Conservation (phyloP, 495 filamentous ascomycete genomes). For the Penicillium paxilli region DNA sequence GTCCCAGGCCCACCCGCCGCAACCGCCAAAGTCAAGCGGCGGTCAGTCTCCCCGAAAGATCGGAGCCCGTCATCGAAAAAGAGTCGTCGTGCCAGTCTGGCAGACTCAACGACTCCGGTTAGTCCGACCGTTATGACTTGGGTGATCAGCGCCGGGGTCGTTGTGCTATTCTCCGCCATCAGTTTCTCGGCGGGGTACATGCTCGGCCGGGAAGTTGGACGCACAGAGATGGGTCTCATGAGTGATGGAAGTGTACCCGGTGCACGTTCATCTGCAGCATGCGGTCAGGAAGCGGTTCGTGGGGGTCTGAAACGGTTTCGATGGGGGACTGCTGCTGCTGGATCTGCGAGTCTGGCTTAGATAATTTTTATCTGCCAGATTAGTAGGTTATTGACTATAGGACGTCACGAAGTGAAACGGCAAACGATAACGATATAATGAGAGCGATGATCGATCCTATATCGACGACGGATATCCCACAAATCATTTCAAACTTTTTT, state of each 20-base stretch:
- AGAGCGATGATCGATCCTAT: background rate
- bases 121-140: conserved; percentile 82
- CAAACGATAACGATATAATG: conserved; percentile 2
- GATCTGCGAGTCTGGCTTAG: conserved; percentile 37
- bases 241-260: conserved; percentile 30
- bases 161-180: conserved; percentile 86
- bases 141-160: conserved; percentile 88
- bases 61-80: conserved; percentile 53
- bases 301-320: conserved; percentile 45
- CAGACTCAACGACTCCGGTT: conserved; percentile 23
- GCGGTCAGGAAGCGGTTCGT: conserved; percentile 45
- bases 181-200: conserved; percentile 94
- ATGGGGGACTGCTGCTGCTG: conserved; percentile 42
- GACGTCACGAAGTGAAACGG: too few species aligned
- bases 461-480: background rate
- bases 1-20: conserved; percentile 21
- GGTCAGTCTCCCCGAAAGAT: conserved; percentile 55
- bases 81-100: conserved; percentile 42
- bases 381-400: too few species aligned
- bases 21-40: conserved; percentile 48
- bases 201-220: conserved; percentile 78
- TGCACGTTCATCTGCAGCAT: conserved; percentile 35
- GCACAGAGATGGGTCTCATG: conserved; percentile 56
- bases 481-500: background rate
- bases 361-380: too few species aligned